Percentiles rank a stretch among this genome's conserved stretches.
Evolutionary conservation across 2,329 filamentous ascomycete genomes (phyloP).

Genomic region (Mycogone perniciosa): DNA sequence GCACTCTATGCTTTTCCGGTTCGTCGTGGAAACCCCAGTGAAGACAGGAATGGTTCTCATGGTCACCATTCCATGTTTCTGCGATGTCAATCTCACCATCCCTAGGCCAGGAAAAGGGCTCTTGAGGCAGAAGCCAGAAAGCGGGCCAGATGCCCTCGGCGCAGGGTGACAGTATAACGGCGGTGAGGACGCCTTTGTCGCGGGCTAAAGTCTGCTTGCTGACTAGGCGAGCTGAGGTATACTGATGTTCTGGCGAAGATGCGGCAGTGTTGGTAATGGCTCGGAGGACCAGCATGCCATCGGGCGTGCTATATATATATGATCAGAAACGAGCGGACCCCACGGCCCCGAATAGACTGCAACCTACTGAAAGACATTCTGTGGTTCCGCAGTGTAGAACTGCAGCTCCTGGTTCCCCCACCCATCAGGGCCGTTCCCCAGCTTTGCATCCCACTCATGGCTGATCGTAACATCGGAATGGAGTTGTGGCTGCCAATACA

Average conservation of each 20-base stretch:
- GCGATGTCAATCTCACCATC: conserved; percentile 57
- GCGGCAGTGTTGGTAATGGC: conserved; percentile 36
- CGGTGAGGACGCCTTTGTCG: conserved; percentile 46
- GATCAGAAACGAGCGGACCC: not conserved
- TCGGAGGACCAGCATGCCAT: conserved; percentile 46
- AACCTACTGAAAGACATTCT: conserved; percentile 47
- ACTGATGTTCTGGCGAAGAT: conserved; percentile 34
- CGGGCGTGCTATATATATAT: conserved; percentile 31
- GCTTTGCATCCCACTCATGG: conserved; percentile 48
- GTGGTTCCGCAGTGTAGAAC: conserved; percentile 44
- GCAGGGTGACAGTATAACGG: conserved; percentile 45
- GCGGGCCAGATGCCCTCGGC: conserved; percentile 55
- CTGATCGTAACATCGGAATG: conserved; percentile 39
- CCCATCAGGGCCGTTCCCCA: conserved; percentile 49
- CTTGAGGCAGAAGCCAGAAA: conserved; percentile 53
- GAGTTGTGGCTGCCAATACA: conserved; percentile 50
- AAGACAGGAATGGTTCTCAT: conserved; percentile 49
- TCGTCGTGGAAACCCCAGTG: conserved; percentile 55
- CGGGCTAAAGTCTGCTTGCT: conserved; percentile 44
- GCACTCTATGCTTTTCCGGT: conserved; percentile 49
- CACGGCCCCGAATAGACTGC: not conserved
- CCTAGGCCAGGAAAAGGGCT: conserved; percentile 52
- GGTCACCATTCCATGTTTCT: conserved; percentile 55
- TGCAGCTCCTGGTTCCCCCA: conserved; percentile 58
- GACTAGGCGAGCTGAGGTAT: conserved; percentile 51